Evolutionary conservation across 1,139 yeast genomes (phyloP), one percentile per base, ranked within the genome.

Genomic region (Saccharomyces hybrid): DNA sequence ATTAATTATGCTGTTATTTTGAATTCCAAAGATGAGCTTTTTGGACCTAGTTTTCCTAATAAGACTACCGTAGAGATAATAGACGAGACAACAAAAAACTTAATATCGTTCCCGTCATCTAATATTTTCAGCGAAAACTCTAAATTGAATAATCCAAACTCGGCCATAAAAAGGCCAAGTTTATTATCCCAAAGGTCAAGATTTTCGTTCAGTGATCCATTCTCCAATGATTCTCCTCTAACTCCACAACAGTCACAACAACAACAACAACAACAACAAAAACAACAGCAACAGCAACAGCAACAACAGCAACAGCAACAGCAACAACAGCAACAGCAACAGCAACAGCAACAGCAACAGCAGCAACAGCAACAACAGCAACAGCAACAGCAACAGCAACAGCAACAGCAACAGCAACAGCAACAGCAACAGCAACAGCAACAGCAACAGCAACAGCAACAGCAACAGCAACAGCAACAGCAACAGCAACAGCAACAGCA

Each of bases 191-290:
- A 80, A 64, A 75, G 88, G 60, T 82, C 88, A n/a, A 75, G 89
- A 60, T 84, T 84, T 63, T 75, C 84, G 11, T 84, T 85, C 64
- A 79, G 84, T 60, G 89, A 84, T 66, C 87, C 88, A 11, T 83
- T 84, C 64, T 67, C 74, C 2, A 70, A 69, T 27, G 75, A 69
- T 46, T 46, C 52, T 26, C 29, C 28, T 13, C 49, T 38, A 38
- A 16, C 32, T 27, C 54, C 46, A 28, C 59, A 55, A 8, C 48
- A 16, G 11, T 9, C 44, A 5, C 54, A 48, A 41, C 57, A 41
- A 51, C 38, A 42, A 41, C 23, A 19, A 19, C 23, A 19, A 19
- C 23, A 19, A 19, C 23, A 19, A 19, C 23, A 19, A 19, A 1
- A 19, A 19, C 23, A 19, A 19, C 23, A 19, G 23, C 23, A 19